These are phyloP conservation scores for Pyrenophora graminea DNA, from an alignment of 2,329 filamentous ascomycete species.

Conservation along the genomic window DNA sequence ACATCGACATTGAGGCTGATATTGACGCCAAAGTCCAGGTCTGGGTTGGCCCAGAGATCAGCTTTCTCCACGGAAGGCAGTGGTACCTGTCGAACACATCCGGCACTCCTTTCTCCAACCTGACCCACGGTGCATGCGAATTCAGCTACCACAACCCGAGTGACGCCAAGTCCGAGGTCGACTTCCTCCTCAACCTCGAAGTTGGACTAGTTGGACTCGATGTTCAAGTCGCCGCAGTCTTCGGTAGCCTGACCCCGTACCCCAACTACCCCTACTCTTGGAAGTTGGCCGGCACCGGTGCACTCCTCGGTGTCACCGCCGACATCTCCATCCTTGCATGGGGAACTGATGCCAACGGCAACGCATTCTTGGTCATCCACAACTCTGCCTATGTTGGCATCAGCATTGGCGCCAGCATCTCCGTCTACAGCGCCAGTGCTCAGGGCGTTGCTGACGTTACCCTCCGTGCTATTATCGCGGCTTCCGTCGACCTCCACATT, in stretches of 20 bases:
- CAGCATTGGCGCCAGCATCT: constrained; percentile 19
- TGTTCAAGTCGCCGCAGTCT: constrained; percentile 17
- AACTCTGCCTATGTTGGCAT: constrained; percentile 13
- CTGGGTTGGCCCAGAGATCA: constrained; percentile 13
- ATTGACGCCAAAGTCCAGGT: not conserved
- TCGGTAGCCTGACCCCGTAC: constrained; percentile 20
- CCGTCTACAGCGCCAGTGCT: constrained; percentile 19
- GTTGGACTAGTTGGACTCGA: constrained; percentile 14
- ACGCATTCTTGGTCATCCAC: constrained; percentile 19
- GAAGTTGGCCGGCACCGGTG: constrained; percentile 17
- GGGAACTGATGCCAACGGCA: constrained; percentile 19
- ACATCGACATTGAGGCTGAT: too few species aligned
- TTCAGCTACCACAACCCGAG: constrained; percentile 14
- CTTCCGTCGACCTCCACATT: constrained; percentile 6
- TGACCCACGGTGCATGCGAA: constrained; percentile 26
- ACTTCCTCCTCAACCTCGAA: constrained; percentile 28
- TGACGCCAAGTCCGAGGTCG: constrained; percentile 12
- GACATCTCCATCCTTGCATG: constrained; percentile 20
- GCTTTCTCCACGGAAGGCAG: constrained; percentile 20
- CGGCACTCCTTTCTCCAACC: constrained; percentile 11
- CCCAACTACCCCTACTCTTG: not conserved
- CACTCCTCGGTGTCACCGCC: constrained; percentile 17
- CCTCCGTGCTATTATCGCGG: constrained; percentile 1
- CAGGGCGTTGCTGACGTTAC: constrained; percentile 15
- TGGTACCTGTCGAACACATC: constrained; percentile 24